Evolutionary conservation across 2,329 filamentous ascomycete species (phyloP), one percentile per base, ranked within the genome.

Genomic region (Dothiorella sarmentorum): DNA sequence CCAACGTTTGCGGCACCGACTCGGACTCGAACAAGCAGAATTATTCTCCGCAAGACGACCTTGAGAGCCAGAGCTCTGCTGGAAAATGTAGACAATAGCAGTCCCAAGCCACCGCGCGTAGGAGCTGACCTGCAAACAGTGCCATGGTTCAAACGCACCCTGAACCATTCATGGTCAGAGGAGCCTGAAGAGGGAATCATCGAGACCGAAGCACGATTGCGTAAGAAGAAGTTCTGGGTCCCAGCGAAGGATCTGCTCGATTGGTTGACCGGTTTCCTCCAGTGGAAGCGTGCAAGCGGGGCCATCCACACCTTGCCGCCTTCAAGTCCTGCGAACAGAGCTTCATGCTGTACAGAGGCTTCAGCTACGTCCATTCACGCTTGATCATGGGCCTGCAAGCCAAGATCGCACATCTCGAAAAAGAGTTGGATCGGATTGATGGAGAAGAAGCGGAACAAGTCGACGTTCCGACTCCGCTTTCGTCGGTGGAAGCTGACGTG

Each of bases 311-410:
- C 3, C 57, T 71, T 2, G 68, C 70, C 7, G 63, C 63, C 1
- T 70, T 70, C 55, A 63, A 68, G 29, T 60, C 65, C 5, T 68
- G 68, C 44, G 69, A 72, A 33, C 62, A 60, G 4, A 68, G 66
- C 53, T 70, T 71, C 56, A 63, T 65, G 52, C 62, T 68, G 7
- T 72, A 71, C 61, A 63, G 70, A 13, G 60, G 65, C 7, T 72
- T 72, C 56, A 49, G 56, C n/a, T 67, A 66, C 56, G 53, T 72
- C 2, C 69, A 72, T 55, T 40, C 65, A 17, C 67, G 70, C 1
- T 29, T 71, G 0, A 59, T 71, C 3, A 58, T 67, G 2, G 52
- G 61, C 4, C 47, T 68, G 1, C 69, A 72, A 56, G 58, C 63
- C 29, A 61, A 68, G 13, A 61, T 71, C 11, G 61, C 60, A 29